Conservation (phyloP, 345 rosid species). For the Cardamine resedifolia region DNA sequence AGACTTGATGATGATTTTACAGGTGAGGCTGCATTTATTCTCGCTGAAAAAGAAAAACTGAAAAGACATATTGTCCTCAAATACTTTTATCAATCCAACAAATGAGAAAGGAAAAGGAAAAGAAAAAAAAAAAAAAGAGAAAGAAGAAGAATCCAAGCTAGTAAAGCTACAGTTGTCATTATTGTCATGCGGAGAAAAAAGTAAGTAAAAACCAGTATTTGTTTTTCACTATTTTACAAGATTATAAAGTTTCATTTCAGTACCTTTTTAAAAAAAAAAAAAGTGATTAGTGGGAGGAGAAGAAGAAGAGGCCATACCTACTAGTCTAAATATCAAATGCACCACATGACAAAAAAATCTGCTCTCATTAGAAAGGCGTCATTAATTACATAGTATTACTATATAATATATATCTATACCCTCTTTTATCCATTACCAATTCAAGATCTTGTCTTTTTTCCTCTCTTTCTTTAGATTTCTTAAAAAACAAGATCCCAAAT, state of each 20-base stretch:
- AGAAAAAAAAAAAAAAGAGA: background rate
- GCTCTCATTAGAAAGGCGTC: background rate
- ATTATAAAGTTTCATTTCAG: too few species aligned
- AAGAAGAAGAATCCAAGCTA: conserved; percentile 15
- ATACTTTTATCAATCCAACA: conserved; percentile 9
- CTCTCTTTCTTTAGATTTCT: background rate
- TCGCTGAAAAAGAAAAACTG: background rate
- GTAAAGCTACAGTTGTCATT: conserved; percentile 16
- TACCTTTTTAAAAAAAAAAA: too few species aligned
- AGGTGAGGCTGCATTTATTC: conserved; percentile 27
- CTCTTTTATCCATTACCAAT: conserved; percentile 9
- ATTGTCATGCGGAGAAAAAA: conserved; percentile 10
- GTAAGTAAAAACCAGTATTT: background rate
- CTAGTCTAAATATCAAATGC: conserved; percentile 11
- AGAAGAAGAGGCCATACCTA: conserved; percentile 22
- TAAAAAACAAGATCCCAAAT: conserved; percentile 2
- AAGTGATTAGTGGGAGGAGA: conserved; percentile 1
- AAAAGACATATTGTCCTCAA: conserved; percentile 2
- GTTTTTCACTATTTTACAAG: conserved; percentile 1
- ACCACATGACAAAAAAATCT: conserved; percentile 13
- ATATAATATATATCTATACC: conserved; percentile 19
- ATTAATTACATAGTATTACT: conserved; percentile 24
- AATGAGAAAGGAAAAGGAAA: background rate
- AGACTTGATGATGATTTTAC: conserved; percentile 9
- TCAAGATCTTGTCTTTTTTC: conserved; percentile 21